Evolutionary conservation across 129 eudicot species (phyloP), one percentile per base, ranked within the genome.

Genomic region (Oenanthe sinensis): DNA sequence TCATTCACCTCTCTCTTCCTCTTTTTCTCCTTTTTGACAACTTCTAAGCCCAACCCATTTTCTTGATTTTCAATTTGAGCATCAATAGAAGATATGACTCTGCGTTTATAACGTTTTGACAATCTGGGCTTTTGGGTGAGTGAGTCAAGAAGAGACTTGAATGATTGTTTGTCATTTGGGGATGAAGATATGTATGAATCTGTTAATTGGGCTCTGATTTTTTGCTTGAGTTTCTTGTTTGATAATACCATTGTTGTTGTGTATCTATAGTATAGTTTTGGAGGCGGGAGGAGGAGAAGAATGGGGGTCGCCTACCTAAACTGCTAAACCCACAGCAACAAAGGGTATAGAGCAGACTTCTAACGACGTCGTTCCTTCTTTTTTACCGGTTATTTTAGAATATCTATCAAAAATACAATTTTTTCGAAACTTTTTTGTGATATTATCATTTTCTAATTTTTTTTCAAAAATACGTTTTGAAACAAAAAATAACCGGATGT

Each of bases 211-310:
- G 85, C 87, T 84, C 98, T 79, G 63, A 91, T 78, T 86, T 87
- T 94, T 52, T 87, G 92, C 90, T 94, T 94, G 13, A 86, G 85
- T 82, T 91, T 94, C 89, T 91, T 94, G 89, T 91, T 91, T 58
- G 98, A 91, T 80, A 91, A 75, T 71, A 94, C 93, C 93, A 89
- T 89, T 70, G 3, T 60, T 39, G 5, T 28, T 86, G 47, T 36
- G 24, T 30, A 69, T 28, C 39, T n/a, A n/a, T n/a, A n/a, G 36
- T 65, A 30, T 24, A 24, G 71, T 5, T 58, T n/a, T 33, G 72
- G 72, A 67, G 72, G 72, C 72, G 72, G 43, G 72, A 67, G 42
- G 11, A 62, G 13, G 14, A 70, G 48, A 39, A 17, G 75, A 39
- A 39, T 2, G 15, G 2, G n/a, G n/a, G n/a, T n/a, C n/a, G n/a